Percentiles rank a stretch among this genome's conserved stretches.
phyloP scores from a whole-genome alignment of 2,329 filamentous ascomycete genomes.

The Fusarium haematococcum region DNA sequence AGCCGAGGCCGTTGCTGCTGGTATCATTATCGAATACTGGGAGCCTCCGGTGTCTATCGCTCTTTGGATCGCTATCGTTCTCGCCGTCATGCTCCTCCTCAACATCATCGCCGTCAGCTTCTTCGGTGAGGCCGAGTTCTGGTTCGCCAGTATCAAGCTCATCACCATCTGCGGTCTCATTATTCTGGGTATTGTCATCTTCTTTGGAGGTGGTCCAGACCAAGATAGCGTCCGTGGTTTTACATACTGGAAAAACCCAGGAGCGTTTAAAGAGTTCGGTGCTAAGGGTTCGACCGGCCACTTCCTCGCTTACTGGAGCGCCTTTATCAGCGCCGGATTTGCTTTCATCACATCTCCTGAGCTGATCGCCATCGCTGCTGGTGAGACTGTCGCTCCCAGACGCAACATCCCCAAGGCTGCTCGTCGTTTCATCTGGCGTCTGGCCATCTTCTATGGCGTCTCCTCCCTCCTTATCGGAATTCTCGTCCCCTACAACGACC shows the following conservation, averaged over 20 bases:
- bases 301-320: conserved; percentile 70
- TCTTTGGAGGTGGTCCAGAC: conserved; percentile 66
- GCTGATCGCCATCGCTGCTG: conserved; percentile 45
- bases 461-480: conserved; percentile 27
- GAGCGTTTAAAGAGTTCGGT: conserved; percentile 62
- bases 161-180: conserved; percentile 69
- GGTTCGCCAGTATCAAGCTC: conserved; percentile 70
- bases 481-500: conserved; percentile 49
- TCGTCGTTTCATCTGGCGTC: conserved; percentile 45
- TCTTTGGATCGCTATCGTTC: conserved; percentile 70
- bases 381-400: conserved; percentile 49
- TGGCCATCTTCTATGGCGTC: conserved; percentile 46
- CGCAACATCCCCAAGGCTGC: conserved; percentile 48
- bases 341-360: conserved; percentile 49
- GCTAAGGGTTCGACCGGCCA: conserved; percentile 61
- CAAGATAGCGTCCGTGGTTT: conserved; percentile 58
- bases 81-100: conserved; percentile 64
- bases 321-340: conserved; percentile 64
- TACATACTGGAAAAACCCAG: conserved; percentile 53
- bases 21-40: conserved; percentile 72
- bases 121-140: conserved; percentile 73
- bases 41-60: conserved; percentile 61
- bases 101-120: conserved; percentile 69
- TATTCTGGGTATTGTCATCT: conserved; percentile 58
- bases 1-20: conserved; percentile 68